Percentiles rank a stretch among this genome's conserved stretches.
phyloP scores from a whole-genome alignment of 306 rosid species.

The Quercus alba region DNA sequence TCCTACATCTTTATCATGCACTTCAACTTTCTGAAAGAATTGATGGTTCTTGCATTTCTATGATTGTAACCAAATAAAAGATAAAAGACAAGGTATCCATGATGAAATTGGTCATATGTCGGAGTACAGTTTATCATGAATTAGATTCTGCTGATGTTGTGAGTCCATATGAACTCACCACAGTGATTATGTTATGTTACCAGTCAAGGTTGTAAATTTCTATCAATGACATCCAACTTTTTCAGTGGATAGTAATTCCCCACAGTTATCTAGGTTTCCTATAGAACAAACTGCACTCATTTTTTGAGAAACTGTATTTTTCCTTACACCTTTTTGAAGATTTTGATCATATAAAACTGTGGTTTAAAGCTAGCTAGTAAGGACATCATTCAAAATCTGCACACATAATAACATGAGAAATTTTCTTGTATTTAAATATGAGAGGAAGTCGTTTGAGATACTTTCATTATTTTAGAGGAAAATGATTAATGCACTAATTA shows the following conservation, averaged over 20 bases:
- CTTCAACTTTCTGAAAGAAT: conserved; percentile 40
- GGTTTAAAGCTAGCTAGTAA: conserved; percentile 8
- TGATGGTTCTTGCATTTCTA: conserved; percentile 53
- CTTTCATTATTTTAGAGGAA: too few species aligned
- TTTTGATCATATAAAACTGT: conserved; percentile 5
- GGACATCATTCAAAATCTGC: background rate
- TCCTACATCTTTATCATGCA: conserved; percentile 65
- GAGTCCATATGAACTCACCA: too few species aligned
- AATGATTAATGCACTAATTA: too few species aligned
- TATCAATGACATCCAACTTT: too few species aligned
- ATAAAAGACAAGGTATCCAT: conserved; percentile 51
- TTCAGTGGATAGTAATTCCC: background rate
- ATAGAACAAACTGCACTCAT: conserved; percentile 6
- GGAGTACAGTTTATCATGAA: conserved; percentile 3
- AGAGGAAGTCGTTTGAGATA: too few species aligned
- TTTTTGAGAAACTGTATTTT: conserved; percentile 19
- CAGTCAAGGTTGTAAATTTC: too few species aligned
- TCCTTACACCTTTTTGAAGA: conserved; percentile 21
- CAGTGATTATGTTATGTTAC: too few species aligned
- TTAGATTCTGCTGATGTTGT: too few species aligned
- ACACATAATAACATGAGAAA: too few species aligned
- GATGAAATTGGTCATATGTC: conserved; percentile 44
- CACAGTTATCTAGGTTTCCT: conserved; percentile 4
- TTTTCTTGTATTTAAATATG: too few species aligned
- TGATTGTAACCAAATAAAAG: conserved; percentile 46